Evolutionary conservation across 1,284 basidiomycete genomes (phyloP), one percentile per base, ranked within the genome.

Genomic region (Cystobasidiaceae sp.): DNA sequence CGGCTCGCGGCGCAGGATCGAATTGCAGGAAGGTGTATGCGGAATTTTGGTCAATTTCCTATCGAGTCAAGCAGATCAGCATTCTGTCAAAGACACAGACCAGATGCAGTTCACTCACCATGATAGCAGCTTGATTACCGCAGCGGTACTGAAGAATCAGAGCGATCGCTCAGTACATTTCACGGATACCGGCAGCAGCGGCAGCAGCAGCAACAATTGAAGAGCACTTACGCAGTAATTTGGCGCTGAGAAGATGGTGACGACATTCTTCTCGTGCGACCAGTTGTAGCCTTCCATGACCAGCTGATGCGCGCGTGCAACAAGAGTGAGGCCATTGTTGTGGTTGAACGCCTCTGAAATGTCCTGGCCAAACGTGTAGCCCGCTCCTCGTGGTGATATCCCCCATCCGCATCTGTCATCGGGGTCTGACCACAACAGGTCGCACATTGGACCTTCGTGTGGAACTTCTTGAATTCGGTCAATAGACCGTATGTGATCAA

Each of bases 391-490:
- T 44, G 96, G 96, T 73, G 92, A 96, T 75, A 98, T 97, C 37
- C 96, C 96, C 96, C 96, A 99, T 52, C 96, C 96, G 78, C 93
- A 97, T 63, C 96, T 88, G 80, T 98, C 94, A 77, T 99, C 94
- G 41, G 94, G 94, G 80, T 99, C 94, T 61, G 93, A 97, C 94
- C 94, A 98, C 61, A 98, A 84, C 61, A 98, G 82, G 79, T 98
- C 94, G 76, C 94, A 98, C 94, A 98, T 97, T 15, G 94, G 94
- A 4, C 94, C 94, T 79, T 98, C 94, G 78, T 98, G 94, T 5
- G 94, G 94, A 2, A 98, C 94, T 77, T 98, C 94, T 79, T 98
- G 94, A 72, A 97, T 92, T 66, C 94, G 88, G 82, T 97, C 94
- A 76, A 98, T 97, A 63, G 91, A 89, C 71, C 94, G 90, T 71